Base-by-base conservation (phyloP, 202 grass and related monocot genomes). In the Zoysia matrella region DNA sequence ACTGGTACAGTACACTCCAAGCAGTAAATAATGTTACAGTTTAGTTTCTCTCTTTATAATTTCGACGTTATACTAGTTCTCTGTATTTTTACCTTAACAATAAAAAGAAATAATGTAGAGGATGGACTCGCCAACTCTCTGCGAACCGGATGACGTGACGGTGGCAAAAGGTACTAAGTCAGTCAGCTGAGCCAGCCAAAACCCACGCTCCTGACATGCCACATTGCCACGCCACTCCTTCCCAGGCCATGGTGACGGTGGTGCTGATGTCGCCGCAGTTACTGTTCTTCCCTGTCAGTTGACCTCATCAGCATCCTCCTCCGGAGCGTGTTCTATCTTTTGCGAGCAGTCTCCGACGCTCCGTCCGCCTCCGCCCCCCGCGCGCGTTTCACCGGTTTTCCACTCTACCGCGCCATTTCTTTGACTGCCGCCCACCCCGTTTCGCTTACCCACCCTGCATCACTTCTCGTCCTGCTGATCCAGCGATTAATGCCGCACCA, bases 401-500 rank as follows among this genome's bases (percentile, higher is more conserved):
- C 73, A 41, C n/a, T 67, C 75, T 74, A 82, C 86, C 63, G 55
- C 69, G 64, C 71, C 80, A 67, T 65, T 79, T 86, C 69, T 86
- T 92, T 92, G 79, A 83, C 83, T 72, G 80, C 80, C 73, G 52
- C 80, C 88, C 79, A 61, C 41, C 47, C 12, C 15, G n/a, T 18
- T 18, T 18, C 5, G 15, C 15, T 16, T 9, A 9, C 15, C 11
- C 56, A 74, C 14, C 8, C 71, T 82, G 60, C 22, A 22, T 22
- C 75, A 43, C 54, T 68, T 49, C 65, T 73, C 15, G 4, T 15
- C 7, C 8, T 54, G 71, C 73, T 82, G 78, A 80, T 67, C 84
- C 78, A 87, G 68, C 77, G 82, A 85, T 85, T 82, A 88, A 82
- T 88, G 81, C 78, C 74, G 67, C 56, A 70, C 77, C 85, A 49